Percentiles rank a stretch among this genome's conserved stretches.
Evolutionary conservation across 202 grass and related monocot genomes (phyloP).

Genomic region (Saccharum hybrid): DNA sequence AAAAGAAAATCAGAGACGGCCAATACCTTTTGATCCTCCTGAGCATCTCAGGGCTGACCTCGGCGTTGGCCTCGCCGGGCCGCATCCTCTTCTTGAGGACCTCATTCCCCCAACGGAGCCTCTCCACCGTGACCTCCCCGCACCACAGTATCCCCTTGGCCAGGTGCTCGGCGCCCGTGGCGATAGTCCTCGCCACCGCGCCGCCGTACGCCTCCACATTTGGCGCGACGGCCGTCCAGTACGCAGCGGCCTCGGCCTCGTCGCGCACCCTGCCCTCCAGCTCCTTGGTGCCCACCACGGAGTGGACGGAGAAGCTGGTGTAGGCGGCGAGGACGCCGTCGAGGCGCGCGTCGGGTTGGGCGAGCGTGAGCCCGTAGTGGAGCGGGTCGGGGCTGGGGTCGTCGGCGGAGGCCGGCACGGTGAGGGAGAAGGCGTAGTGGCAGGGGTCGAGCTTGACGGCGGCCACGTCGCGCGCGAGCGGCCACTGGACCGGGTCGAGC

Average conservation of each 20-base stretch:
- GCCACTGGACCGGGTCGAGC: constrained; percentile 65
- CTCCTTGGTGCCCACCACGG: constrained; percentile 45
- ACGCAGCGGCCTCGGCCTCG: constrained; percentile 80
- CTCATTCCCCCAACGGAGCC: constrained; percentile 77
- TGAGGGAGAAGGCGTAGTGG: constrained; percentile 87
- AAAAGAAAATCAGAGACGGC: neutral
- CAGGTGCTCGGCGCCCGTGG: constrained; percentile 59
- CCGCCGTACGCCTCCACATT: constrained; percentile 88
- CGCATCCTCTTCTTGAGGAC: constrained; percentile 73
- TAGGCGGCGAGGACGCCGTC: constrained; percentile 57
- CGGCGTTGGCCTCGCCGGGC: constrained; percentile 47
- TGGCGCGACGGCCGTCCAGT: constrained; percentile 83
- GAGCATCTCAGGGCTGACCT: constrained; percentile 74
- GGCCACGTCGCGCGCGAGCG: constrained; percentile 74
- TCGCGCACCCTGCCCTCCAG: constrained; percentile 43
- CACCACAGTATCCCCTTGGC: constrained; percentile 82
- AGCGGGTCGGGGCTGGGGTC: constrained; percentile 50
- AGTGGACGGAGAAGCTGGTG: constrained; percentile 72
- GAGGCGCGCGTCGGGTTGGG: constrained; percentile 52
- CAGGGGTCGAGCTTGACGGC: constrained; percentile 77
- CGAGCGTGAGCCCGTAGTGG: constrained; percentile 80
- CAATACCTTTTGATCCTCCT: constrained; percentile 69
- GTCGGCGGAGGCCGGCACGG: constrained; percentile 56
- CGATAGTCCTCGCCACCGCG: constrained; percentile 65
- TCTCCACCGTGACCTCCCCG: constrained; percentile 70